Conservation (phyloP, 1,284 basidiomycete species). For the Earliella scabrosa region DNA sequence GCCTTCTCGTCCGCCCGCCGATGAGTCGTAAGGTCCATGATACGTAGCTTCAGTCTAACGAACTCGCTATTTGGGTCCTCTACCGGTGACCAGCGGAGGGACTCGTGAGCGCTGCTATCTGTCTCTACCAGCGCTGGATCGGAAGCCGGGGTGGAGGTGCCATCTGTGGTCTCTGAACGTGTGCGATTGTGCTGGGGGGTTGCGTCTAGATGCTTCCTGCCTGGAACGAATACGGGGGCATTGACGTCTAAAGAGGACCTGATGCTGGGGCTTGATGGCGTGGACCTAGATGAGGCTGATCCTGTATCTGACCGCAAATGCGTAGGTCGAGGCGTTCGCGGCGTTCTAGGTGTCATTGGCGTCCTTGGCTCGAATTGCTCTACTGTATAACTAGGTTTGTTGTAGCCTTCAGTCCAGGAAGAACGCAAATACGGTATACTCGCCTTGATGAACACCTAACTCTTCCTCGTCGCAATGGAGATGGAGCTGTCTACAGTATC, state of each 20-base stretch:
- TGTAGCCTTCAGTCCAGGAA: neutral
- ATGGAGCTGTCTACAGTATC: conserved; percentile 26
- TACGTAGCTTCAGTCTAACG: conserved; percentile 59
- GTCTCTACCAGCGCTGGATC: conserved; percentile 7
- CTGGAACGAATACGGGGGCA: conserved; percentile 44
- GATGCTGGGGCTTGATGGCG: conserved; percentile 17
- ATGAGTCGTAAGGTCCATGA: conserved; percentile 48
- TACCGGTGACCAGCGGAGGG: conserved; percentile 38
- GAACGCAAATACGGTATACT: neutral
- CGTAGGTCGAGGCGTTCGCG: conserved; percentile 36
- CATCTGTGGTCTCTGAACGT: conserved; percentile 1
- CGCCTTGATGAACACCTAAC: conserved; percentile 37
- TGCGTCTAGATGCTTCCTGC: conserved; percentile 9
- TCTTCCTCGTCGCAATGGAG: conserved; percentile 63
- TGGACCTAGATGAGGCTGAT: conserved; percentile 6
- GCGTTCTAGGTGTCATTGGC: conserved; percentile 36
- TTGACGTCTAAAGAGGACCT: conserved; percentile 32
- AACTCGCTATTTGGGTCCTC: conserved; percentile 70
- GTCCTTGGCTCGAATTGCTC: conserved; percentile 6
- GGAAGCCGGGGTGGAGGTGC: conserved; percentile 6
- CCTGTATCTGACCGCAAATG: conserved; percentile 32
- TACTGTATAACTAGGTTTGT: neutral
- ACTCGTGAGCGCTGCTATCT: conserved; percentile 22
- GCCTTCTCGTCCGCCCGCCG: conserved; percentile 37
- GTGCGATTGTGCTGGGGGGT: neutral